These are phyloP conservation scores for Xylariaceae sp. DNA, from an alignment of 2,329 filamentous ascomycete genomes.

Conservation along the genomic window DNA sequence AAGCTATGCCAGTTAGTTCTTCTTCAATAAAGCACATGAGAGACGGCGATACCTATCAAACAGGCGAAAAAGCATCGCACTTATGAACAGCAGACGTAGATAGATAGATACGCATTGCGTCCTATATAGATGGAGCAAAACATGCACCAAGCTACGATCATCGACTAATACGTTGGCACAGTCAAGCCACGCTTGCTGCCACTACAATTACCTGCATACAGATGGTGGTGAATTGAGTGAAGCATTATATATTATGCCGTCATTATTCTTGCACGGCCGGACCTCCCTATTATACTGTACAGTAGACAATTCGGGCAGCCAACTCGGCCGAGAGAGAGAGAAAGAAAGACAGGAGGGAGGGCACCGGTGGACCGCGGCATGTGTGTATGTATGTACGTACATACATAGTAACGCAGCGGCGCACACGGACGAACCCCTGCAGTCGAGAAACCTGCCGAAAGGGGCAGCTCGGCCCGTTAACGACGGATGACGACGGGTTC, in stretches of 20 bases:
- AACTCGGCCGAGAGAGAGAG: background rate
- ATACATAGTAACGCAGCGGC: background rate
- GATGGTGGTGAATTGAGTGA: no score
- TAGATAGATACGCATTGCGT: background rate
- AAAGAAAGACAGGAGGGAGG: no score
- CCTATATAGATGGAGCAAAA: background rate
- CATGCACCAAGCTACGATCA: background rate
- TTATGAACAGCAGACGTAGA: background rate
- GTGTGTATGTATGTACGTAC: no score
- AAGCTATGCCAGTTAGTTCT: background rate
- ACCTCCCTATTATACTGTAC: background rate
- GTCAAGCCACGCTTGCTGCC: no score
- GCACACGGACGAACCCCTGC: background rate
- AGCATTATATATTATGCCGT: no score
- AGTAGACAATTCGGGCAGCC: background rate
- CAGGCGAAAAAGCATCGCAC: background rate
- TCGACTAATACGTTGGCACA: no score
- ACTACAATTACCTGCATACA: no score
- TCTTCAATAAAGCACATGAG: background rate
- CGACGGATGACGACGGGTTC: background rate
- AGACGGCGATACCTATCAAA: background rate
- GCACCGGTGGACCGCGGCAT: background rate
- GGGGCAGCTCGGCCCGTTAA: background rate
- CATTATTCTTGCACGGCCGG: background rate
- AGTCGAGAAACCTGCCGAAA: background rate